Evolutionary conservation across 169 alveolate genomes (phyloP), one percentile per base, ranked within the genome.

Genomic region (Plasmodium gonderi): DNA sequence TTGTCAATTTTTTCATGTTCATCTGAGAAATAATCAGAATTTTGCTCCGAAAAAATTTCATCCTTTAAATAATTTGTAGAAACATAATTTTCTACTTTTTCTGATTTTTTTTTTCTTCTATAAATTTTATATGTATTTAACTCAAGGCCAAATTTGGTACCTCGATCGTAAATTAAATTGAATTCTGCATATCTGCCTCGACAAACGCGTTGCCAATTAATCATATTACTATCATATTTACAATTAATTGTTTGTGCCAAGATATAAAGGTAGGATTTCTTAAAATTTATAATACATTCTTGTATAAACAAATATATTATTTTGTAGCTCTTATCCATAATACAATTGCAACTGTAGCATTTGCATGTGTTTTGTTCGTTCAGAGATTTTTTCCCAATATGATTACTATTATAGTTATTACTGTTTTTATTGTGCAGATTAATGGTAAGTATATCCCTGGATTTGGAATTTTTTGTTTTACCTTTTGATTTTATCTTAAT

Each of bases 161-260:
- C 98, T 80, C 98, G 95, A 51, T 97, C 98, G 77, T 94, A 95
- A 20, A 95, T 95, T 54, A 96, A 78, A 83, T 96, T 97, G 85
- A 96, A 96, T 87, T 97, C 98, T 36, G 94, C 98, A 92, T 97
- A 97, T 80, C 98, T 93, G 9, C 98, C 98, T 80, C 99, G 92
- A 65, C 99, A 95, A 26, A 96, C 81, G 77, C 95, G 79, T 87
- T 96, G 97, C 98, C 98, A 97, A 12, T 90, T 92, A 82, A 95
- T 93, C 93, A 96, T 83, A 23, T 94, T 95, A n/a, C 95, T 97
- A 20, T 96, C 96, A 85, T 80, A 96, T 47, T 93, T 93, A 17
- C 45, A 80, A 91, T 95, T 95, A 69, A 79, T 91, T 31, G 97
- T 95, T 81, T 92, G 95, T 5, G 89, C 83, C 14, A 97, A 67